A percentile compares a stretch with the other conserved stretches of the same genome.
Conservation (phyloP, 768 basidiomycete genomes). For the Collybia sordida region DNA sequence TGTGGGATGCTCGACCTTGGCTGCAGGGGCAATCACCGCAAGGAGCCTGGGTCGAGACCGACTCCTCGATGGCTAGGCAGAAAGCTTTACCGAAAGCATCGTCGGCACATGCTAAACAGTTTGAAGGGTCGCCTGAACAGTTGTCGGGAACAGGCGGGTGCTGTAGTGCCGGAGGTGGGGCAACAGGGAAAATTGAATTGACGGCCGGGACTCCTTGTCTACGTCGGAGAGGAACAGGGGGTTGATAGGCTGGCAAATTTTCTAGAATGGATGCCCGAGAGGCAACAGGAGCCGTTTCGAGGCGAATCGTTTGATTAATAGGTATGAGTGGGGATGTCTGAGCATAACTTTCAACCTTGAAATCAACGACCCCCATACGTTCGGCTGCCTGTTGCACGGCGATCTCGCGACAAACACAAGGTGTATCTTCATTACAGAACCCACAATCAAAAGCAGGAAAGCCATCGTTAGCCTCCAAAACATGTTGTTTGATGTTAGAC, state of each 20-base stretch:
- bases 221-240: slow-evolving; percentile 78
- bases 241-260: slow-evolving; percentile 76
- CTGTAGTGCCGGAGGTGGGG: slow-evolving; percentile 28
- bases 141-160: slow-evolving; percentile 25
- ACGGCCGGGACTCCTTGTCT: slow-evolving; percentile 34
- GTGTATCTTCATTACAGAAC: slow-evolving; percentile 66
- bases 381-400: slow-evolving; percentile 44
- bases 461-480: slow-evolving; percentile 19
- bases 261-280: slow-evolving; percentile 62
- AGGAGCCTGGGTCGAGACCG: slow-evolving; percentile 48
- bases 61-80: slow-evolving; percentile 71
- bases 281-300: slow-evolving; percentile 21
- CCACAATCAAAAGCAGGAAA: slow-evolving; percentile 66
- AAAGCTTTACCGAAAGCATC: slow-evolving; percentile 89
- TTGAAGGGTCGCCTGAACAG: slow-evolving; percentile 86
- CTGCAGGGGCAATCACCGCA: slow-evolving; percentile 58
- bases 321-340: slow-evolving; percentile 17
- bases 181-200: slow-evolving; percentile 54
- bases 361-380: slow-evolving; percentile 7
- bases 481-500: slow-evolving; percentile 21
- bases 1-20: not conserved
- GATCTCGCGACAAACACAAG: slow-evolving; percentile 79
- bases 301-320: slow-evolving; percentile 22
- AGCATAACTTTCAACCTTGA: slow-evolving; percentile 24
- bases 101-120: slow-evolving; percentile 83